Base-by-base conservation (phyloP, 2,329 filamentous ascomycete species). In the Clonostachys byssicola region DNA sequence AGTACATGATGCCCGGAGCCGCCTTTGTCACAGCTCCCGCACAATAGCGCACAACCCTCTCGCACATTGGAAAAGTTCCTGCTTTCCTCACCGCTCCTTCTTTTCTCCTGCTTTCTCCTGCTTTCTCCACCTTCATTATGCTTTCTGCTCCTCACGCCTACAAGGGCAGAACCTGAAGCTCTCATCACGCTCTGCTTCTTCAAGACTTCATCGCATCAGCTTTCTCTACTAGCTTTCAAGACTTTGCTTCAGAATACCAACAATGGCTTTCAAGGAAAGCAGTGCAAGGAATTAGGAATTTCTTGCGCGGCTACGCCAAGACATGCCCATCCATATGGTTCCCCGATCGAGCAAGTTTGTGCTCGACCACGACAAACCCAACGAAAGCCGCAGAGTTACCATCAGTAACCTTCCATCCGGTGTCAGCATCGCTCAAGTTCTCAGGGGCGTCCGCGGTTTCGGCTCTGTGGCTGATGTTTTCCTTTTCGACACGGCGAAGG, bases 351-450 rank as follows among this genome's bases (percentile, higher is more conserved):
- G 38, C 38, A 18, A 40, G 7, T 18, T 12, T 40, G n/a, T 12
- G 17, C 38, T 40, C 12, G 17, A 12, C 9, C 17, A 46, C 10
- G 56, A 55, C 9, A 30, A 30, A 1, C 23, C 23, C 23, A 30
- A 30, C 4, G 23, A 30, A 9, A 59, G 62, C 0, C 54, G 60
- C 0, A 51, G 65, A 0, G 8, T 62, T 0, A 34, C 7, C 7
- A 39, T 66, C 0, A 34, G 42, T 12, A 56, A 60, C 4, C 47
- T 66, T 1, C 61, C 63, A 0, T 20, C 20, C 0, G 40, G 43
- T 0, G 41, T 51, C 2, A 49, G 41, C 0, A 12, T 47, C 1
- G 16, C 49, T 3, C 60, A 62, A 18, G 34, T 61, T 3, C 42
- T 57, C 1, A 40, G 49, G 1, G 56, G 52, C 2, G 51, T 63